phyloP scores from a whole-genome alignment of 345 rosid genomes.

The Fremontodendron californicum region DNA sequence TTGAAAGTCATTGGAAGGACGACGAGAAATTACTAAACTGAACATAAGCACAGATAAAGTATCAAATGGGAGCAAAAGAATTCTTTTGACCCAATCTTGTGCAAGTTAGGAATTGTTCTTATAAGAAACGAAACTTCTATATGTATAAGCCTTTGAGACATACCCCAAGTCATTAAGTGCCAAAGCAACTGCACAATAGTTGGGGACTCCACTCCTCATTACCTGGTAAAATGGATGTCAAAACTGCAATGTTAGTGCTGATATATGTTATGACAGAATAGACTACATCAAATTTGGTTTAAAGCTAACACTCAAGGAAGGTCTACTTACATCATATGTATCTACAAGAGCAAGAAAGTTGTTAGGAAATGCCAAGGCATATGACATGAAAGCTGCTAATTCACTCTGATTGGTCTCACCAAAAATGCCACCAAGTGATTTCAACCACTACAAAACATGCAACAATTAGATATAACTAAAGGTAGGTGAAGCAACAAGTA shows the following conservation, averaged over 20 bases:
- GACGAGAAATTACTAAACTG: not conserved
- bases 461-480: slow-evolving; percentile 7
- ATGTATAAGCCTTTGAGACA: slow-evolving; percentile 19
- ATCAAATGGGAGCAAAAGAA: not conserved
- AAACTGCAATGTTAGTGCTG: slow-evolving; percentile 5
- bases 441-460: slow-evolving; percentile 51
- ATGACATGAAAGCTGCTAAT: slow-evolving; percentile 87
- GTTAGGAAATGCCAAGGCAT: slow-evolving; percentile 88
- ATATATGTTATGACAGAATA: not conserved
- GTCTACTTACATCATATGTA: slow-evolving; percentile 77
- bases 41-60: not conserved
- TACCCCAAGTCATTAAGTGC: slow-evolving; percentile 86
- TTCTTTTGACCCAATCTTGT: not conserved
- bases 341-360: slow-evolving; percentile 89
- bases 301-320: slow-evolving; percentile 2
- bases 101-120: not conserved
- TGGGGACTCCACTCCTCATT: slow-evolving; percentile 84
- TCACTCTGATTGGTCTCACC: slow-evolving; percentile 94
- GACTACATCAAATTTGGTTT: not conserved
- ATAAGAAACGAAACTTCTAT: slow-evolving; percentile 1
- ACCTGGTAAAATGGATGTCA: slow-evolving; percentile 42
- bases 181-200: slow-evolving; percentile 90
- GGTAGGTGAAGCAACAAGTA: not conserved
- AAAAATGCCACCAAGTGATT: slow-evolving; percentile 44
- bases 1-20: not conserved